Conservation (phyloP, 2,329 filamentous ascomycete species). For the Microcera coccophila region DNA sequence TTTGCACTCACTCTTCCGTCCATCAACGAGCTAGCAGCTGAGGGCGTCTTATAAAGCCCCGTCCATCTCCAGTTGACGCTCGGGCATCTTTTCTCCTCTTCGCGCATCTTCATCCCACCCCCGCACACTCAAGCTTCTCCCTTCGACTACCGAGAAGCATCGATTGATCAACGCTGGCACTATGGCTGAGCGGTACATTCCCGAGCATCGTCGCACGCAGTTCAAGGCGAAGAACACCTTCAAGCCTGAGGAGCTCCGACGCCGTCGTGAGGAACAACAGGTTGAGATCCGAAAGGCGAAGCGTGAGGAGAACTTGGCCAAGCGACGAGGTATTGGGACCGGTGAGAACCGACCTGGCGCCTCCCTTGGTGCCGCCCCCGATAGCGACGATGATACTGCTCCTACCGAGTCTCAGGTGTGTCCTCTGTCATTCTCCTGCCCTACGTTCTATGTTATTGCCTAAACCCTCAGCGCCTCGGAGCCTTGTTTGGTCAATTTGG, state of each 20-base stretch:
- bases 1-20: neutral
- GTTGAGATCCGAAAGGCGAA: constrained; percentile 99
- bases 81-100: constrained; percentile 12
- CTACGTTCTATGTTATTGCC: constrained; percentile 9
- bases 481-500: constrained; percentile 11
- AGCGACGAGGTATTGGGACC: constrained; percentile 88
- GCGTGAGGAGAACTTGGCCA: constrained; percentile 97
- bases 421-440: constrained; percentile 3
- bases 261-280: constrained; percentile 97
- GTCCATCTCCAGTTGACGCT: constrained; percentile 11
- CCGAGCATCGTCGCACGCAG: constrained; percentile 97
- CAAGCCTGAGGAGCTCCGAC: constrained; percentile 97
- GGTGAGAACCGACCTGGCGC: constrained; percentile 76
- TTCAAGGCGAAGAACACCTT: constrained; percentile 99
- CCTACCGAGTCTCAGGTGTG: constrained; percentile 93
- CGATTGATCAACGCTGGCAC: constrained; percentile 46
- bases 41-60: neutral
- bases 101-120: constrained; percentile 22
- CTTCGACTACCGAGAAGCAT: too few relatives aligned
- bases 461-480: neutral
- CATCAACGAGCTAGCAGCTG: neutral
- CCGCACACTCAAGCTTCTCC: constrained; percentile 22
- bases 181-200: constrained; percentile 99
- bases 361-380: constrained; percentile 79
- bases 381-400: constrained; percentile 95